Conservation (phyloP, 2,329 filamentous ascomycete genomes). For the Talaromyces islandicus region DNA sequence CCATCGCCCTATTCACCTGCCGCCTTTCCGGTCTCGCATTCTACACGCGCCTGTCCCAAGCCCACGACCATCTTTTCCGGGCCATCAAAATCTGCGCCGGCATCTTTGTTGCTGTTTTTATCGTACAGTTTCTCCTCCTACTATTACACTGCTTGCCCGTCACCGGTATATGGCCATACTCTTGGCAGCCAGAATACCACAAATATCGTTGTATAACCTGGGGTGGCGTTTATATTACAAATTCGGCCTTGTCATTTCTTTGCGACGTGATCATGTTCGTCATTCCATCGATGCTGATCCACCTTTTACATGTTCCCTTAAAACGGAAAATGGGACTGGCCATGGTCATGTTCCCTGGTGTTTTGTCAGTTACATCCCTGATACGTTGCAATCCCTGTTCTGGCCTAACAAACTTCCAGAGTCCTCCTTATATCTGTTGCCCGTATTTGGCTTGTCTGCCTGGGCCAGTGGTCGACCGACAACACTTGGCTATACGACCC, state of each 20-base stretch:
- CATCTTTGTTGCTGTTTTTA: slow-evolving; percentile 27
- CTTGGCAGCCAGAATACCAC: slow-evolving; percentile 37
- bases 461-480: slow-evolving; percentile 43
- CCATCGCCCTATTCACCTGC: slow-evolving; percentile 44
- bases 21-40: slow-evolving; percentile 49
- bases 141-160: slow-evolving; percentile 49
- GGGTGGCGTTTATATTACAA: slow-evolving; percentile 49
- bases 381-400: not conserved
- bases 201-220: slow-evolving; percentile 44
- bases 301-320: slow-evolving; percentile 38
- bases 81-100: slow-evolving; percentile 3
- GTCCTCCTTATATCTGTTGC: slow-evolving; percentile 46
- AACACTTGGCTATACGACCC: slow-evolving; percentile 49
- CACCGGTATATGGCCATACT: slow-evolving; percentile 49
- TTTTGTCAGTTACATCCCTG: slow-evolving; percentile 34
- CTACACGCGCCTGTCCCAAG: slow-evolving; percentile 42
- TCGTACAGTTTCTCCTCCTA: slow-evolving; percentile 46
- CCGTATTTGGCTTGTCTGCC: slow-evolving; percentile 41
- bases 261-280: slow-evolving; percentile 48
- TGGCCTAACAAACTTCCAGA: slow-evolving; percentile 21
- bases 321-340: slow-evolving; percentile 44
- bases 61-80: slow-evolving; percentile 11
- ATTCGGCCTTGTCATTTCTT: slow-evolving; percentile 44
- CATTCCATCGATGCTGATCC: slow-evolving; percentile 46
- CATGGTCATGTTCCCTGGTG: slow-evolving; percentile 45